These are phyloP conservation scores for Fraxinus nigra DNA, from an alignment of 305 asterid species.

Conservation along the genomic window DNA sequence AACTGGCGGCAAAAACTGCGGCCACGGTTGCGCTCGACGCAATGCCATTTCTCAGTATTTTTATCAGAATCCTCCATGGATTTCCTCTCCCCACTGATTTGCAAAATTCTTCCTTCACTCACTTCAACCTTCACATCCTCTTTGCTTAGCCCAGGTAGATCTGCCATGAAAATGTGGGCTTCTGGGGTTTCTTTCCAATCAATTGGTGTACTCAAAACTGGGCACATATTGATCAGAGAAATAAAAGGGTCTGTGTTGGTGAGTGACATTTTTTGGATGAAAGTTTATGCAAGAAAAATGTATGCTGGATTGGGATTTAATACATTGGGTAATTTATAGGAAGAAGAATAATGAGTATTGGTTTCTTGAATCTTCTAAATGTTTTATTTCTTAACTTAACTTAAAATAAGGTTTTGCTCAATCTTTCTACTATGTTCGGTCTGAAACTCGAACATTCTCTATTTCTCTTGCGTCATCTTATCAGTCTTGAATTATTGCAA, in stretches of 20 bases:
- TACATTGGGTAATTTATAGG: too few species aligned
- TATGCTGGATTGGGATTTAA: background rate
- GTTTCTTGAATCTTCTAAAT: background rate
- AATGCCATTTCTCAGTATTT: slow-evolving; percentile 26
- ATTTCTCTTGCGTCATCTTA: background rate
- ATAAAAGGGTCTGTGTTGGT: slow-evolving; percentile 20
- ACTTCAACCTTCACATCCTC: slow-evolving; percentile 27
- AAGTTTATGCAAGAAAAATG: background rate
- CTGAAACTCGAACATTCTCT: background rate
- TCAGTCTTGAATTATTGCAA: background rate
- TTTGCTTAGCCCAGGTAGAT: slow-evolving; percentile 24
- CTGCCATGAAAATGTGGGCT: slow-evolving; percentile 33
- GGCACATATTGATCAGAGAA: slow-evolving; percentile 21
- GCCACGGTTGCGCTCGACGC: slow-evolving; percentile 27
- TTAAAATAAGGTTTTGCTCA: background rate
- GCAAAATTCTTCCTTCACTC: slow-evolving; percentile 19
- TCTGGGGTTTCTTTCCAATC: slow-evolving; percentile 41
- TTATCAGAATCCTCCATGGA: slow-evolving; percentile 7
- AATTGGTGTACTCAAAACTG: slow-evolving; percentile 20
- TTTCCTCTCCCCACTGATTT: slow-evolving; percentile 33
- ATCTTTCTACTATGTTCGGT: background rate
- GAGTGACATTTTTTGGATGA: background rate
- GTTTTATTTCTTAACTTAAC: background rate
- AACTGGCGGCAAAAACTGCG: slow-evolving; percentile 28
- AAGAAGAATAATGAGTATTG: background rate